These are phyloP conservation scores for Aureobasidium sp. DNA, from an alignment of 2,329 filamentous ascomycete species.

Conservation along the genomic window DNA sequence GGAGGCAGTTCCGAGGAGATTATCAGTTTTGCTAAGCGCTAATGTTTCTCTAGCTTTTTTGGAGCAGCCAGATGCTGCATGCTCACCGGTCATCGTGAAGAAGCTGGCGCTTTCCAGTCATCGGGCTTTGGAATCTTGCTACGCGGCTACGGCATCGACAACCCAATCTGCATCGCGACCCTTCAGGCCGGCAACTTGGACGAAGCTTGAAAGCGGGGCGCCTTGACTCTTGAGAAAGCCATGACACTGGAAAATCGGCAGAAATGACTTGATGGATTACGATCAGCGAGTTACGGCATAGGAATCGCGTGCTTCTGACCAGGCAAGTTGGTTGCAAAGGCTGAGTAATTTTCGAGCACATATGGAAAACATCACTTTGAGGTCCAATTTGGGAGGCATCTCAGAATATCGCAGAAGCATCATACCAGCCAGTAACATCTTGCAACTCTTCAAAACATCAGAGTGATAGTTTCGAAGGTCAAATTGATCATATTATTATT, in stretches of 20 bases:
- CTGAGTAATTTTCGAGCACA: background rate
- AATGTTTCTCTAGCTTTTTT: background rate
- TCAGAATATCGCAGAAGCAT: background rate
- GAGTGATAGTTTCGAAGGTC: background rate
- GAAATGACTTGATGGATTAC: background rate
- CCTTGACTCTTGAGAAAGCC: background rate
- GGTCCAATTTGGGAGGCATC: background rate
- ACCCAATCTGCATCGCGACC: background rate
- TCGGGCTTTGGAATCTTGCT: background rate
- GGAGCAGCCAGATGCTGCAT: conserved; percentile 7
- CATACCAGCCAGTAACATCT: background rate
- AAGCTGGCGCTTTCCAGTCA: background rate
- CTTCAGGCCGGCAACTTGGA: background rate
- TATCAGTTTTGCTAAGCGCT: background rate
- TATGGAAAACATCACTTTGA: background rate
- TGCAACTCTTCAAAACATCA: background rate
- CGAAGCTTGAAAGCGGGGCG: background rate
- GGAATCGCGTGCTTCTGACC: background rate
- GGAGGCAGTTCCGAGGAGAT: background rate
- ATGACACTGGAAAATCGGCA: background rate
- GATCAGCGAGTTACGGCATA: background rate
- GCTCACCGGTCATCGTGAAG: background rate
- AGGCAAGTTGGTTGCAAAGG: background rate
- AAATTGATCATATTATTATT: background rate
- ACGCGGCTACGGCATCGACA: conserved; percentile 10